A percentile compares a stretch with the other conserved stretches of the same genome.
These are phyloP conservation scores for Arabidopsis suecica DNA, from an alignment of 345 rosid genomes.

Conservation along the genomic window DNA sequence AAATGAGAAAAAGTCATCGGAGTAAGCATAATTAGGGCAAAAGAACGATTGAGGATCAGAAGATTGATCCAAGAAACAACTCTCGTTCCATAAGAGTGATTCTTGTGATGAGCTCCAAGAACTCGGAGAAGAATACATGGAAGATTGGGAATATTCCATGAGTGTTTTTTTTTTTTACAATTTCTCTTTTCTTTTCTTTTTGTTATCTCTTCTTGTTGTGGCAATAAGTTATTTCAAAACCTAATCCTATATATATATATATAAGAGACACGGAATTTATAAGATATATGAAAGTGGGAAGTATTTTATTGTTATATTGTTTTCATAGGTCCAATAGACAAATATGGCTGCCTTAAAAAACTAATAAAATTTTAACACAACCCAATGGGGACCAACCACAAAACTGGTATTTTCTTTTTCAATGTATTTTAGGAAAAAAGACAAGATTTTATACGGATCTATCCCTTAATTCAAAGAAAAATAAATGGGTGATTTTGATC, in stretches of 20 bases:
- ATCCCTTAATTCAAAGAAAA: conserved; percentile 29
- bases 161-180: not conserved
- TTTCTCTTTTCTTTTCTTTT: not conserved
- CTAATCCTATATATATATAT: conserved; percentile 42
- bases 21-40: conserved; percentile 48
- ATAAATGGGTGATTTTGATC: conserved; percentile 27
- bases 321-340: conserved; percentile 34
- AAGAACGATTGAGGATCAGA: conserved; percentile 43
- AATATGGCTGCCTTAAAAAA: conserved; percentile 46
- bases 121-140: conserved; percentile 42
- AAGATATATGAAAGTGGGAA: conserved; percentile 37
- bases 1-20: conserved; percentile 52
- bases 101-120: conserved; percentile 54
- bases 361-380: conserved; percentile 18
- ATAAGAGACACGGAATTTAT: conserved; percentile 29
- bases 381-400: conserved; percentile 37
- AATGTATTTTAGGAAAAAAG: not conserved
- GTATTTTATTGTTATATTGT: conserved; percentile 30
- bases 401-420: not conserved
- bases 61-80: conserved; percentile 40
- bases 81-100: conserved; percentile 50
- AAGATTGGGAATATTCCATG: conserved; percentile 44
- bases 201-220: conserved; percentile 28
- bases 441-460: conserved; percentile 39
- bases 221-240: conserved; percentile 35